Base-by-base conservation (phyloP, 768 basidiomycete genomes). In the Terana coerulea region DNA sequence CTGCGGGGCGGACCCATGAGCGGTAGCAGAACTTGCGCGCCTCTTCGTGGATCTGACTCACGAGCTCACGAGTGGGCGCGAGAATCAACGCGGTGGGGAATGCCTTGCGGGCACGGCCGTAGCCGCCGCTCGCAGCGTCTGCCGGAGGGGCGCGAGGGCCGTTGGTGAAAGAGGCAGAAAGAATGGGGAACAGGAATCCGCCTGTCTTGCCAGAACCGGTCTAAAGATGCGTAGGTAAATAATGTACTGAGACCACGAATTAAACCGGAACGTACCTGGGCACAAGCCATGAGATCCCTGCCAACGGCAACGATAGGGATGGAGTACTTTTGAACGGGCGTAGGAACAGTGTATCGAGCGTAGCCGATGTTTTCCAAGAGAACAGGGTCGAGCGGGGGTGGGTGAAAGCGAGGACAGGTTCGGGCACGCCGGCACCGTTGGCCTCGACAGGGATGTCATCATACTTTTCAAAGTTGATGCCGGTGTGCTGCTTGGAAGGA, bases 381-480 rank as follows among this genome's bases (percentile, higher is more conserved):
- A 68, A 95, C 86, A 39, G 89, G 80, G 71, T 99, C 94, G 62
- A 99, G 75, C 55, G 93, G 95, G 94, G 87, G 62, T 76, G 81
- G 53, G 87, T 88, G 74, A 99, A 99, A 34, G 83, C 79, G 57
- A 69, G 80, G 63, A 98, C 82, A 39, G 97, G 94, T 35, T 98
- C 95, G 55, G 97, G 97, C n/a, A 98, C 95, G 61, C 88, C 90
- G 54, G 86, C 84, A 60, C 97, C 97, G 43, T 95, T 98, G 30
- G 95, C 95, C 73, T 98, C 97, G 60, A 99, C 95, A 57, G 97
- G 97, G 65, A 99, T 99, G 68, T 98, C 95, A 70, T 97, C 97
- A 64, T 98, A 99, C 72, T 97, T 97, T 75, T 99, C 97, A 66
- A 99, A 99, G 75, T 99, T 99, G 75, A 99, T 98, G 57, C 97